phyloP scores from a whole-genome alignment of 2,329 filamentous ascomycete genomes.

The Nigrospora sphaerica region DNA sequence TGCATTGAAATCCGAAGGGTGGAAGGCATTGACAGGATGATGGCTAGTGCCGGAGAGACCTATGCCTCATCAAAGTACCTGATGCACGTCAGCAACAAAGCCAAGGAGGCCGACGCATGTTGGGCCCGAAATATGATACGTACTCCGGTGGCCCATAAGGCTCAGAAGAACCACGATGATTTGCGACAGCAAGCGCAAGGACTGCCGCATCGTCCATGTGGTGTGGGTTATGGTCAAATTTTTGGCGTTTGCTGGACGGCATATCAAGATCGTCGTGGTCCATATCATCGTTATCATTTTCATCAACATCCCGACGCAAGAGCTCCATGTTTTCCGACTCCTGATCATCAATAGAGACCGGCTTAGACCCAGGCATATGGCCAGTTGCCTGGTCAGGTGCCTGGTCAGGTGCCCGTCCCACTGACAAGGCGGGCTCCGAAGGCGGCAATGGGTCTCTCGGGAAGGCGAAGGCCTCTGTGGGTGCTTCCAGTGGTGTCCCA shows the following conservation, averaged over 20 bases:
- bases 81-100: too few species aligned
- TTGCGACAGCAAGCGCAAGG: conserved; percentile 18
- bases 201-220: conserved; percentile 18
- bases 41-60: not conserved
- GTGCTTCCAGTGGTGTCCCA: too few species aligned
- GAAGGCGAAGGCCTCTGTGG: too few species aligned
- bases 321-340: not conserved
- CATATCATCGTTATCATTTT: not conserved
- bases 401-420: too few species aligned
- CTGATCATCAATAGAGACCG: not conserved
- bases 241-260: conserved; percentile 22
- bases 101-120: conserved; percentile 3
- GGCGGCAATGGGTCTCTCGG: too few species aligned
- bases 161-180: conserved; percentile 13
- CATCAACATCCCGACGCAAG: conserved; percentile 8
- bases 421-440: too few species aligned
- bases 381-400: too few species aligned
- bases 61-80: conserved; percentile 22
- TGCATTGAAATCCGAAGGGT: not conserved
- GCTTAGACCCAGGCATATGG: too few species aligned
- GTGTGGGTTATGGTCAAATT: conserved; percentile 15
- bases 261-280: conserved; percentile 15
- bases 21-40: not conserved
- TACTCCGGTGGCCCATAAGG: conserved; percentile 19
- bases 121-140: conserved; percentile 2